Base-by-base conservation (phyloP, 495 filamentous ascomycete species). In the Penicillium egyptiacum region DNA sequence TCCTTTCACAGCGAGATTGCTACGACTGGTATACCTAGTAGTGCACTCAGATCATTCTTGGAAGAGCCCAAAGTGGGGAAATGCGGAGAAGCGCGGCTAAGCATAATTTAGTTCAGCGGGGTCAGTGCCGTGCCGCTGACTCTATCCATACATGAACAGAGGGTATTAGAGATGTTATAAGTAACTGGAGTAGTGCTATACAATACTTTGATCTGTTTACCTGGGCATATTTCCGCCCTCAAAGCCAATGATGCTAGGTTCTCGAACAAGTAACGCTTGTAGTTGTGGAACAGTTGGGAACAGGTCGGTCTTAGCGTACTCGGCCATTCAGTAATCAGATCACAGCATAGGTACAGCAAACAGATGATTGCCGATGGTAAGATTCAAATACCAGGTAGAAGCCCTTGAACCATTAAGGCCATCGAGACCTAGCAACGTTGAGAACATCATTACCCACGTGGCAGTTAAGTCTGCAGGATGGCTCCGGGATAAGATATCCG, bases 71-170 rank as follows among this genome's bases (percentile, higher is more conserved):
- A 2, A 45, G 57, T 39, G 55, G 48, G 23, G 35, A 52, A 52
- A 25, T 23, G 44, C 5, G 10, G 42, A 49, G 53, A 47, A 56
- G 41, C 62, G 58, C 55, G 57, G 67, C 39, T 33, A 30, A 17
- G 45, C n/a, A 19, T 30, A 30, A 12, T 4, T 19, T 63, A 47
- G n/a, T 30, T 30, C 28, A n/a, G 33, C 33, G 5, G 33, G 14
- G 33, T 37, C 16, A 35, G 31, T 12, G 12, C 4, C 9, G 28
- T 30, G 28, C 9, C 28, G 28, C 28, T 10, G 8, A 30, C 9
- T 3, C 31, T 12, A 33, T 12, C 33, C 33, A 7, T 37, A 14
- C 14, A n/a, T 37, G 31, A 12, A 33, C 12, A 14, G 14, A 9
- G 28, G 8, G 9, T 14, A 4, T 33, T 33, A 4, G n/a, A 4